A percentile compares a stretch with the other conserved stretches of the same genome.
Conservation (phyloP, 257 asterid species). For the Nicotiana noctiflora region DNA sequence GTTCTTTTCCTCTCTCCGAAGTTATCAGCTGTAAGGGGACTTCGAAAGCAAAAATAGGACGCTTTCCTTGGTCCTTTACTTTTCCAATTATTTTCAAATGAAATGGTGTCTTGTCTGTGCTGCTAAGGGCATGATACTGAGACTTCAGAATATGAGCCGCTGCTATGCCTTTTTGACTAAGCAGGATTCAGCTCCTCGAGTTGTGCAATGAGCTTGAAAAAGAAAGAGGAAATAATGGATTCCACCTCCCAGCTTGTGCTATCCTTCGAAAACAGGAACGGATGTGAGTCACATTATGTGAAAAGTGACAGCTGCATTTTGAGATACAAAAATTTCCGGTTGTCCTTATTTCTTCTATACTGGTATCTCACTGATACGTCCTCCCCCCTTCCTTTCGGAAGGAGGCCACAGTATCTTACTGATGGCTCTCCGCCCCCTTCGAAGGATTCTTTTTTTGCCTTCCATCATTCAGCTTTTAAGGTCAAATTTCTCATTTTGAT, state of each 20-base stretch:
- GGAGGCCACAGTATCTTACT: too few species aligned
- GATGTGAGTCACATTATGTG: too few species aligned
- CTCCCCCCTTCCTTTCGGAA: too few species aligned
- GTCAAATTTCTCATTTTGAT: not conserved
- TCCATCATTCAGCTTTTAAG: not conserved
- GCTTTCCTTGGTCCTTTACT: not conserved
- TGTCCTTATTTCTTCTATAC: not conserved
- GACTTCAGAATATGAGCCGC: not conserved
- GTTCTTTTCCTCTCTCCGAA: not conserved
- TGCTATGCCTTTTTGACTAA: not conserved
- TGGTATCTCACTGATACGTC: too few species aligned
- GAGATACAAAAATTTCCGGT: not conserved
- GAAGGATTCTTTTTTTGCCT: not conserved
- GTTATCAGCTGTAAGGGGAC: not conserved
- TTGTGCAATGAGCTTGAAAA: not conserved
- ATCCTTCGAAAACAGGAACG: not conserved
- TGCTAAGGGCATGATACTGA: not conserved
- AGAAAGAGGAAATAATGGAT: not conserved
- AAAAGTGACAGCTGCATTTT: not conserved
- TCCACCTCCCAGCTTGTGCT: slow-evolving; percentile 5
- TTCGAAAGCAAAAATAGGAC: not conserved
- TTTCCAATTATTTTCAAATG: not conserved
- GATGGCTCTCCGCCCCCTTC: not conserved
- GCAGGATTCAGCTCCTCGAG: not conserved
- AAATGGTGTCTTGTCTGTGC: not conserved